Conservation (phyloP, 805 yeast genomes). For the Candida argentea region DNA sequence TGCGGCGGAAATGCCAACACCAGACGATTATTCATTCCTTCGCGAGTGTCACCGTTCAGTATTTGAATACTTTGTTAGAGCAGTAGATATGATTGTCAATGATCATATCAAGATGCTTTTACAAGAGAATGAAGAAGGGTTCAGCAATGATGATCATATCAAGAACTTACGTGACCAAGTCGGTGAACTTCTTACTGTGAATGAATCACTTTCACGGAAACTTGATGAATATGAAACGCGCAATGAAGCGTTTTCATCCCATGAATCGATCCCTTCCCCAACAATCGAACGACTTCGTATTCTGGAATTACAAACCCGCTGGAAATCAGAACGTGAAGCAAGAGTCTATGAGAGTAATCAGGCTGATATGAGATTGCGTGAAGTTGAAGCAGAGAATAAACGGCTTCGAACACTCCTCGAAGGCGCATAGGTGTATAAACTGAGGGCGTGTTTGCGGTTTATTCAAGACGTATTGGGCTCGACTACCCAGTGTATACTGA, state of each 20-base stretch:
- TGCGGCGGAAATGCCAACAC: constrained; percentile 4
- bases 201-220: constrained; percentile 12
- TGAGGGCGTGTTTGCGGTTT: too few relatives aligned
- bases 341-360: constrained; percentile 51
- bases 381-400: constrained; percentile 45
- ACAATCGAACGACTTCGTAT: constrained; percentile 34
- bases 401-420: constrained; percentile 1
- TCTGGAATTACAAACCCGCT: constrained; percentile 51
- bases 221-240: constrained; percentile 4
- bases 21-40: constrained; percentile 13
- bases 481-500: too few relatives aligned
- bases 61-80: constrained; percentile 48
- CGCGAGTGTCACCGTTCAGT: constrained; percentile 35
- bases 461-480: too few relatives aligned
- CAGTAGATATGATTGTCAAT: constrained; percentile 46
- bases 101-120: constrained; percentile 39
- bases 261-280: too few relatives aligned
- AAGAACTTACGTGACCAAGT: constrained; percentile 14
- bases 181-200: constrained; percentile 15
- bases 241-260: background rate
- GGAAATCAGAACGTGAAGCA: constrained; percentile 66
- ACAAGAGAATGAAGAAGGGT: constrained; percentile 19
- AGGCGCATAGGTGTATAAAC: constrained; percentile 1
- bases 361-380: constrained; percentile 39
- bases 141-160: constrained; percentile 13